Evolutionary conservation across 495 filamentous ascomycete species (phyloP).

Genomic region (Lophiotrema nucula): DNA sequence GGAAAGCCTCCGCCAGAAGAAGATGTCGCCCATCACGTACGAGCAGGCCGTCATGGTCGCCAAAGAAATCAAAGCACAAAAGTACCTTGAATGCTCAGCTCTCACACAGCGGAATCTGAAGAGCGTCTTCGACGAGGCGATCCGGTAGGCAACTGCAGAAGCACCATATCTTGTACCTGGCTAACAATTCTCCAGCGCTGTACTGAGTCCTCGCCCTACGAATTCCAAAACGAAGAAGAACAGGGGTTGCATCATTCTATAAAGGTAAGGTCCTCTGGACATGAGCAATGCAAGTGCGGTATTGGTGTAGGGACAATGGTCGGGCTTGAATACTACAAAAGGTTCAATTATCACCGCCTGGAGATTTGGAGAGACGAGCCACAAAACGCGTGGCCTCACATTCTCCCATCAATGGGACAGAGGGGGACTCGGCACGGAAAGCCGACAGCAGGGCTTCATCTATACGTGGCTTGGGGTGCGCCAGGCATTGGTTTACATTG

Average conservation of each 20-base stretch:
- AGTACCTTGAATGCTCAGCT: constrained; percentile 98
- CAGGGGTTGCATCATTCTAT: constrained; percentile 76
- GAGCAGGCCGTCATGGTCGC: constrained; percentile 79
- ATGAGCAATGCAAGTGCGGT: background rate
- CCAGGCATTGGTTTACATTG: background rate
- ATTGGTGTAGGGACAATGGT: no score
- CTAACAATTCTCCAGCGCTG: constrained; percentile 62
- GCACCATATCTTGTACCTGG: background rate
- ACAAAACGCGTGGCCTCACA: background rate
- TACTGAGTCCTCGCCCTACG: constrained; percentile 72
- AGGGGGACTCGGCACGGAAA: background rate
- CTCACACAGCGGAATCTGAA: constrained; percentile 94
- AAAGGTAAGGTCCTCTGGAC: constrained; percentile 26
- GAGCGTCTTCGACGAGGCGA: constrained; percentile 97
- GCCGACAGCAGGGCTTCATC: background rate
- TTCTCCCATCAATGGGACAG: background rate
- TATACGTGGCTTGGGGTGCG: background rate
- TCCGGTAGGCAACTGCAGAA: constrained; percentile 60
- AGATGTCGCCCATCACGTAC: constrained; percentile 90
- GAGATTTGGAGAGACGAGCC: background rate
- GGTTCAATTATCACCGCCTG: background rate
- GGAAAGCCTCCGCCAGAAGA: constrained; percentile 73
- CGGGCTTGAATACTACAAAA: constrained; percentile 22
- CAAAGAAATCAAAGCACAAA: constrained; percentile 88
- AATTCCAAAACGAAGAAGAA: constrained; percentile 59